Percentiles rank a stretch among this genome's conserved stretches.
These are phyloP conservation scores for Hura crepitans DNA, from an alignment of 441 rosid species.

Conservation along the genomic window DNA sequence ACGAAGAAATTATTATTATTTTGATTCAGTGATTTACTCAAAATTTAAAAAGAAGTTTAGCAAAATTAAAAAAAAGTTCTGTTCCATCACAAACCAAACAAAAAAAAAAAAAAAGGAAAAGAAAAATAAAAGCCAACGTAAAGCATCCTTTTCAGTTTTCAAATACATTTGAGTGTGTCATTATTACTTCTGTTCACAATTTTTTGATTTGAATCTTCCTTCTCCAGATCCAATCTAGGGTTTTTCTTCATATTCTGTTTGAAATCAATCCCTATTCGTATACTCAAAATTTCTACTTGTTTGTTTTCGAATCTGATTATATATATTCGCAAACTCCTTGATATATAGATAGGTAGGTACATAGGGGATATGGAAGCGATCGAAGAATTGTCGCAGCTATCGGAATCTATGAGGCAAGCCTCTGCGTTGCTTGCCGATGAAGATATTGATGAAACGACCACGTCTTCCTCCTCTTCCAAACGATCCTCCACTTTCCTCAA, in stretches of 20 bases:
- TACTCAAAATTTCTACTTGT: background rate
- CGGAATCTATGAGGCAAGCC: slow-evolving; percentile 84
- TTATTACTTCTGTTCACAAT: slow-evolving; percentile 2
- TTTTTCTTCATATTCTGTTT: slow-evolving; percentile 2
- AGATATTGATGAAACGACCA: slow-evolving; percentile 57
- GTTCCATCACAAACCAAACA: background rate
- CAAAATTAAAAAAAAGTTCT: background rate
- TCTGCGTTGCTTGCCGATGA: slow-evolving; percentile 80
- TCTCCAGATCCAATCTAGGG: slow-evolving; percentile 33
- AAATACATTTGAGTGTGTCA: slow-evolving; percentile 12
- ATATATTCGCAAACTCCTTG: background rate
- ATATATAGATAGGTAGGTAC: background rate
- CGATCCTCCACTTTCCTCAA: slow-evolving; percentile 72
- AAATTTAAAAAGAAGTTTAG: background rate
- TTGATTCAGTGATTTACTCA: no score
- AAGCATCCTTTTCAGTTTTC: slow-evolving; percentile 19
- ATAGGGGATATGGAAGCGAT: slow-evolving; percentile 75
- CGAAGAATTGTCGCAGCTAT: slow-evolving; percentile 70
- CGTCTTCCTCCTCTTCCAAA: slow-evolving; percentile 46
- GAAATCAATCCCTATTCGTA: background rate
- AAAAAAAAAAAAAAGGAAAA: background rate
- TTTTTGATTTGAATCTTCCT: slow-evolving; percentile 6
- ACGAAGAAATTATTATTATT: no score
- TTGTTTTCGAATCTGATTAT: slow-evolving; percentile 3
- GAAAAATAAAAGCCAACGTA: background rate